phyloP scores from a whole-genome alignment of 768 basidiomycete genomes.

The Tricholomella constricta region DNA sequence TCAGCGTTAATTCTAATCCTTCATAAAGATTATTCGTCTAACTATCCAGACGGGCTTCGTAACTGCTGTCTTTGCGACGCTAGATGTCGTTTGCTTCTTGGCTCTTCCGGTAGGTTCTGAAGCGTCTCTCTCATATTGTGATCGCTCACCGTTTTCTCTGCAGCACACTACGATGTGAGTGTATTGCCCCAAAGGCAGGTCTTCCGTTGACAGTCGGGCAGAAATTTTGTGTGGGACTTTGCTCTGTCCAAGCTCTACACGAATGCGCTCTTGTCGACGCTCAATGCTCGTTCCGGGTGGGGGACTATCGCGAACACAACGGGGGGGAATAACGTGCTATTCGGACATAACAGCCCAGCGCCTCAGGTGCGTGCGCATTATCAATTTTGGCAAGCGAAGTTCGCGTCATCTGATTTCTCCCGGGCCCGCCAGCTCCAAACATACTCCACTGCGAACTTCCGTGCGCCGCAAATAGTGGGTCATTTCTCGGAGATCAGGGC shows the following conservation, averaged over 20 bases:
- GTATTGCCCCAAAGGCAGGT: neutral
- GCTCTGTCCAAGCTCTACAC: slow-evolving; percentile 29
- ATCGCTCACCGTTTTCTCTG: neutral
- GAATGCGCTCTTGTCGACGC: slow-evolving; percentile 25
- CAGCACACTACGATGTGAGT: slow-evolving; percentile 27
- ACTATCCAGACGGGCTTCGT: slow-evolving; percentile 43
- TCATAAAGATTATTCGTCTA: slow-evolving; percentile 19
- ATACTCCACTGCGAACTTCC: slow-evolving; percentile 5
- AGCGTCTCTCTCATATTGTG: neutral
- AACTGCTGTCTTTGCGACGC: slow-evolving; percentile 42
- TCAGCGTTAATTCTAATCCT: slow-evolving; percentile 35
- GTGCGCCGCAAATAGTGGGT: neutral
- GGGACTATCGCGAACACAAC: slow-evolving; percentile 10
- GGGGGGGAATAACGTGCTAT: slow-evolving; percentile 17
- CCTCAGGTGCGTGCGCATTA: slow-evolving; percentile 5
- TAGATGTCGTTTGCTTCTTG: slow-evolving; percentile 45
- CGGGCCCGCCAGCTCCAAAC: neutral
- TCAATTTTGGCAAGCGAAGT: neutral
- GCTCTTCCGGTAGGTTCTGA: slow-evolving; percentile 35
- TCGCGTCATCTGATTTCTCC: neutral
- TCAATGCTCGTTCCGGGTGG: slow-evolving; percentile 24
- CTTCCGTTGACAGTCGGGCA: slow-evolving; percentile 1
- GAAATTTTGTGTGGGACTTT: slow-evolving; percentile 32
- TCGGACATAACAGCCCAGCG: slow-evolving; percentile 6
- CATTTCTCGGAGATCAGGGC: neutral